These are phyloP conservation scores for Hamigera avellanea DNA, from an alignment of 495 filamentous ascomycete species.

Conservation along the genomic window DNA sequence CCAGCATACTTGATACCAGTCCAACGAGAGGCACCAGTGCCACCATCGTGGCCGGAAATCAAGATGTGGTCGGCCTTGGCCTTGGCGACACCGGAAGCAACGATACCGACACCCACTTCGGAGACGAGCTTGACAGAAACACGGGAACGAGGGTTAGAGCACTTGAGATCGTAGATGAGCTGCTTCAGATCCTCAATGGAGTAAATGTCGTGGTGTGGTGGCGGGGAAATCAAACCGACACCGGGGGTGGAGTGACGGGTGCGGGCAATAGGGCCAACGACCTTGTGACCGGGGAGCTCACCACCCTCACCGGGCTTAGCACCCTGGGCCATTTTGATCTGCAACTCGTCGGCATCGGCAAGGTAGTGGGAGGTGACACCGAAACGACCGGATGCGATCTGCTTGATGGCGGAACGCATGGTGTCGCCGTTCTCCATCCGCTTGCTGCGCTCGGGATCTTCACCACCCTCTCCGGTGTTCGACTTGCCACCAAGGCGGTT, in stretches of 20 bases:
- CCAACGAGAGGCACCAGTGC: slow-evolving; percentile 96
- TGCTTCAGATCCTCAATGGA: slow-evolving; percentile 99
- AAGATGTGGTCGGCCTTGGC: slow-evolving; percentile 97
- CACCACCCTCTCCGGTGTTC: slow-evolving; percentile 97
- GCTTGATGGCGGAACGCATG: slow-evolving; percentile 98
- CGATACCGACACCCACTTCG: slow-evolving; percentile 96
- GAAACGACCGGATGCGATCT: slow-evolving; percentile 94
- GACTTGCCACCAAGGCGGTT: slow-evolving; percentile 96
- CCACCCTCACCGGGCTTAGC: slow-evolving; percentile 98
- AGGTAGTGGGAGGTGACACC: slow-evolving; percentile 97
- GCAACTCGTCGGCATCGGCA: slow-evolving; percentile 95
- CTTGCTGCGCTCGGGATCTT: slow-evolving; percentile 87
- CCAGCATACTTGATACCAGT: slow-evolving; percentile 99
- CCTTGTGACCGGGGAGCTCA: slow-evolving; percentile 96
- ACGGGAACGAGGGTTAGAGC: slow-evolving; percentile 86
- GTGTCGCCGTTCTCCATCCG: slow-evolving; percentile 87
- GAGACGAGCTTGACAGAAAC: slow-evolving; percentile 99
- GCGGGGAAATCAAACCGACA: slow-evolving; percentile 96
- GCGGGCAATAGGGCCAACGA: slow-evolving; percentile 89
- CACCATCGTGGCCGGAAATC: slow-evolving; percentile 96
- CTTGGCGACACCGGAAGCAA: slow-evolving; percentile 96
- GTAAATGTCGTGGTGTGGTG: slow-evolving; percentile 98
- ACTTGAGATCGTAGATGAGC: slow-evolving; percentile 97
- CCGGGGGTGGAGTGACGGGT: slow-evolving; percentile 98
- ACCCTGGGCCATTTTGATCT: slow-evolving; percentile 99